A percentile compares a stretch with the other conserved stretches of the same genome.
Evolutionary conservation across 2,329 filamentous ascomycete genomes (phyloP).

Genomic region (Berkeleyomyces basicola): DNA sequence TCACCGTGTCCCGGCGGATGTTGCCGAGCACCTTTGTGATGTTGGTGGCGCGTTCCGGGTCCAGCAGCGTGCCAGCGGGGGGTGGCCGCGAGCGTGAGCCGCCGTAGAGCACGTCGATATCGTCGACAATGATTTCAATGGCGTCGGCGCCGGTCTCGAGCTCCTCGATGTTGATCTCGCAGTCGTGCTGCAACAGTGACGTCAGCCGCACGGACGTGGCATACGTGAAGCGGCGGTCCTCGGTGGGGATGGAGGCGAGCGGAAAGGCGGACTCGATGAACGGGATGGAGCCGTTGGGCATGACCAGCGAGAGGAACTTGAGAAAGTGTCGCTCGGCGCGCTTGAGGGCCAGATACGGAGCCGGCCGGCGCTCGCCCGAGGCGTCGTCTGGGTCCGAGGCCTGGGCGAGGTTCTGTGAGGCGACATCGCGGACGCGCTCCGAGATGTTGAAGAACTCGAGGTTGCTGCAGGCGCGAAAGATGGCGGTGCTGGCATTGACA

Average conservation of each 20-base stretch:
- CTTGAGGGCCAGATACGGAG: conserved; percentile 51
- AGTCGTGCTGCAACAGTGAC: conserved; percentile 30
- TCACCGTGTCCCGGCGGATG: conserved; percentile 45
- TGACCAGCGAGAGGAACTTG: conserved; percentile 47
- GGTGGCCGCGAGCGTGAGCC: conserved; percentile 4
- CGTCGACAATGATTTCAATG: conserved; percentile 39
- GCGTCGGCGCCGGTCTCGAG: conserved; percentile 51
- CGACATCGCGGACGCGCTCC: conserved; percentile 28
- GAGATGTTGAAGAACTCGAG: conserved; percentile 64
- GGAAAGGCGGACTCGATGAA: conserved; percentile 49
- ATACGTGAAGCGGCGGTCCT: conserved; percentile 48
- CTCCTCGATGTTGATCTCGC: conserved; percentile 40
- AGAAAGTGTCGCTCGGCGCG: conserved; percentile 52
- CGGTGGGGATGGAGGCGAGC: conserved; percentile 41
- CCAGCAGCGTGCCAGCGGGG: conserved; percentile 13
- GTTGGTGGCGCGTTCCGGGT: conserved; percentile 25
- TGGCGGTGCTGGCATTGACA: conserved; percentile 36
- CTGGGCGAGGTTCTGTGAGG: conserved; percentile 9
- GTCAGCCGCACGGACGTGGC: conserved; percentile 46
- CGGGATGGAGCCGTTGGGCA: conserved; percentile 35
- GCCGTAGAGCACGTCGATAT: conserved; percentile 10
- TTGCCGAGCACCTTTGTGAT: conserved; percentile 43
- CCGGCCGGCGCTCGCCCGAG: conserved; percentile 25
- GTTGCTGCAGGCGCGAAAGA: conserved; percentile 52
- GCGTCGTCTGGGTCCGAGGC: conserved; percentile 10